Conservation (phyloP, 1,139 yeast species). For the Candida glucosophila region DNA sequence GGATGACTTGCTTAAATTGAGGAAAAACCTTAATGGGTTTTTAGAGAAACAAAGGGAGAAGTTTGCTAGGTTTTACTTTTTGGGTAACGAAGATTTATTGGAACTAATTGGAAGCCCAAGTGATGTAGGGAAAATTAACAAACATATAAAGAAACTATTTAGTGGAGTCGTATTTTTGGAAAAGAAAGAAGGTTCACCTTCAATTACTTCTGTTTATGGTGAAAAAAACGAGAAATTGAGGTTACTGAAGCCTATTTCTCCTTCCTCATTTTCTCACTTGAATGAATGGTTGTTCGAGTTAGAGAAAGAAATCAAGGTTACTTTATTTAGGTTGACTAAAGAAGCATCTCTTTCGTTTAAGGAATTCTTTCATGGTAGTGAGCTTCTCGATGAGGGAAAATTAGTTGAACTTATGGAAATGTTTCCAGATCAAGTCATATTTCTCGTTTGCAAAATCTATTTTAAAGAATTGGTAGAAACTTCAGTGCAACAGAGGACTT, state of each 20-base stretch:
- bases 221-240: constrained; percentile 53
- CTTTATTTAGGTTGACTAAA: constrained; percentile 30
- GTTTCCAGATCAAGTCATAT: constrained; percentile 53
- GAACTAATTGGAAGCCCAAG: constrained; percentile 69
- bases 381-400: constrained; percentile 2
- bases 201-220: constrained; percentile 46
- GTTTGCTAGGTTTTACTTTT: constrained; percentile 78
- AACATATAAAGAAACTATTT: constrained; percentile 67
- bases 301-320: constrained; percentile 43
- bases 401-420: constrained; percentile 6
- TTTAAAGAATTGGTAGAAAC: constrained; percentile 44
- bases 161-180: constrained; percentile 48
- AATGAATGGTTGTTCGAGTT: constrained; percentile 59
- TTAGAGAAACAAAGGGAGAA: constrained; percentile 70
- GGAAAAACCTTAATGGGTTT: constrained; percentile 66
- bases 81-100: constrained; percentile 85
- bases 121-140: constrained; percentile 42
- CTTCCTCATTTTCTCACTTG: constrained; percentile 33
- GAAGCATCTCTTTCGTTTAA: constrained; percentile 1
- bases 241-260: constrained; percentile 37
- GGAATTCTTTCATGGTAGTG: background rate
- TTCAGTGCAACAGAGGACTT: constrained; percentile 7
- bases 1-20: too few species aligned
- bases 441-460: constrained; percentile 49
- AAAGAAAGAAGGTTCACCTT: constrained; percentile 24